Evolutionary conservation across 495 filamentous ascomycete genomes (phyloP).

Genomic region (Letharia lupina): DNA sequence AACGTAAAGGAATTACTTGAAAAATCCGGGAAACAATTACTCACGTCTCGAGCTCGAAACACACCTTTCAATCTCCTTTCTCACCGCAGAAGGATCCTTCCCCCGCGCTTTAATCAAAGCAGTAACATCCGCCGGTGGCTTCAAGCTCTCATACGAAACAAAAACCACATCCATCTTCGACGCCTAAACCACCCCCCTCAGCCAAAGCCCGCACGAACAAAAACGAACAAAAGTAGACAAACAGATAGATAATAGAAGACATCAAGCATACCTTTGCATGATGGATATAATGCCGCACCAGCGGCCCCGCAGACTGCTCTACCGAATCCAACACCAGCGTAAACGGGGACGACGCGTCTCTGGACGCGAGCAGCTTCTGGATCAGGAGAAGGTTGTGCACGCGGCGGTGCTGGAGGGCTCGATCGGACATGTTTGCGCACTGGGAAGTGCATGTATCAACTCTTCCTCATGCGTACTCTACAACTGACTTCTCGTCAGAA

Average conservation of each 20-base stretch:
- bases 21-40: slow-evolving; percentile 22
- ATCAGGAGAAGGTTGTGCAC: slow-evolving; percentile 83
- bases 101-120: slow-evolving; percentile 55
- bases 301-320: slow-evolving; percentile 67
- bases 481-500: no score
- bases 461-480: no score
- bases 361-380: slow-evolving; percentile 68
- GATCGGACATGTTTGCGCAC: slow-evolving; percentile 4
- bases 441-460: no score
- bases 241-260: no score
- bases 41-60: slow-evolving; percentile 8
- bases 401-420: slow-evolving; percentile 46
- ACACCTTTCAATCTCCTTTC: slow-evolving; percentile 43
- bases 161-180: slow-evolving; percentile 59
- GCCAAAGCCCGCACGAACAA: slow-evolving; percentile 4
- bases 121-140: slow-evolving; percentile 47
- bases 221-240: no score
- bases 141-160: slow-evolving; percentile 67
- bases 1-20: no score
- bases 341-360: slow-evolving; percentile 76
- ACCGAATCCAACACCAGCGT: slow-evolving; percentile 78
- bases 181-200: slow-evolving; percentile 27
- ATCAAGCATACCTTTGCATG: slow-evolving; percentile 56
- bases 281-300: slow-evolving; percentile 64
- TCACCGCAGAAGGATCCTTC: slow-evolving; percentile 45